phyloP scores from a whole-genome alignment of 2,329 filamentous ascomycete genomes.

The Diaporthe sp. region DNA sequence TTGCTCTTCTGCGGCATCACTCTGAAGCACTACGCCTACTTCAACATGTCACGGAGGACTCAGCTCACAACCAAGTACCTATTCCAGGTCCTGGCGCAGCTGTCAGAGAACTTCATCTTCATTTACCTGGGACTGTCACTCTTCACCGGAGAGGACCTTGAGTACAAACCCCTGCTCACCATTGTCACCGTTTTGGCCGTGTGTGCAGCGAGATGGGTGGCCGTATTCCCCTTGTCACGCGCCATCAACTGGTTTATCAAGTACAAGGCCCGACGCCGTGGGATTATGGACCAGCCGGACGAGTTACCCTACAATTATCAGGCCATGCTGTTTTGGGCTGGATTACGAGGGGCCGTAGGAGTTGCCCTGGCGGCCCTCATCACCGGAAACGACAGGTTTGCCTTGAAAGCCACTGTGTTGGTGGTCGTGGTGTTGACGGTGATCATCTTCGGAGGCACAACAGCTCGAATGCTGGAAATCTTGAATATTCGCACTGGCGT shows the following conservation, averaged over 20 bases:
- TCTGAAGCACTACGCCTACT: conserved; percentile 98
- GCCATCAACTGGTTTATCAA: conserved; percentile 94
- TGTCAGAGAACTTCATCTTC: conserved; percentile 99
- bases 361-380: conserved; percentile 94
- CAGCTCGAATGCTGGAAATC: conserved; percentile 97
- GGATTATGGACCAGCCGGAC: conserved; percentile 79
- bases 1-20: conserved; percentile 98
- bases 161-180: conserved; percentile 96
- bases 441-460: conserved; percentile 98
- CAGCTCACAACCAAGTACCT: conserved; percentile 98
- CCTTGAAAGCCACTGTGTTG: conserved; percentile 92
- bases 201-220: conserved; percentile 91
- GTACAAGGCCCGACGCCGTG: conserved; percentile 84
- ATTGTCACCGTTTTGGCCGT: conserved; percentile 93
- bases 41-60: conserved; percentile 98
- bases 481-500: conserved; percentile 96
- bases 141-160: conserved; percentile 89
- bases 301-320: conserved; percentile 96
- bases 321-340: conserved; percentile 99
- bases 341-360: conserved; percentile 93
- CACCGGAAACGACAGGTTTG: conserved; percentile 83
- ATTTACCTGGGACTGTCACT: conserved; percentile 96
- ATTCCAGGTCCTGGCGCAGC: conserved; percentile 93
- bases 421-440: conserved; percentile 98
- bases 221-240: conserved; percentile 92